Evolutionary conservation across 2,329 filamentous ascomycete species (phyloP), one percentile per base, ranked within the genome.

Genomic region (Scedosporium dehoogii): DNA sequence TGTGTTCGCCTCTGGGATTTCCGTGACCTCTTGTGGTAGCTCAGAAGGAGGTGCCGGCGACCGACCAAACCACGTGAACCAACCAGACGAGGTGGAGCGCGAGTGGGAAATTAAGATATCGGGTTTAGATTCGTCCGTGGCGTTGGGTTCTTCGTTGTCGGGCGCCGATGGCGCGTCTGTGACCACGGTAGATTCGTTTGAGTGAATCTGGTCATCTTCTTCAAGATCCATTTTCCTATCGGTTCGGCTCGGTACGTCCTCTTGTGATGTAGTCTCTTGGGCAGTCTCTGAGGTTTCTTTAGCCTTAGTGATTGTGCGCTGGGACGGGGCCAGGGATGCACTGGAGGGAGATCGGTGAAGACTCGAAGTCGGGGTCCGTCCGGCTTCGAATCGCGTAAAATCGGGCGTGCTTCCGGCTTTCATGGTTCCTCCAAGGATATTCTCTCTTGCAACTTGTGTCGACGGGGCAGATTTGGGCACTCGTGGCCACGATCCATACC

Each of bases 401-500:
- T 85, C 81, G 3, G 79, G 73, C 1, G 74, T 67, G 7, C 74
- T 74, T n/a, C 69, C 73, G 1, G 81, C 73, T 63, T 77, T 78
- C 58, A 79, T 71, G 2, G 81, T 84, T 58, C 79, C 82, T 33
- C 83, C 85, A 56, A 83, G 72, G 29, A 87, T 86, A 12, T 81
- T 84, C 70, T 88, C 85, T 65, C 78, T 79, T 3, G 83, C 83
- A 55, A 88, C 74, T 60, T 84, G 82, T 5, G 81, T 86, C 7
- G 84, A 87, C 29, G 85, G 78, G 16, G 76, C 73, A 6, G 84
- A 81, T 68, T 87, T 87, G 33, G 79, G 74, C 41, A 73, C 70
- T 64, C 81, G 76, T 18, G 83, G 81, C 82, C 82, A 86, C 18
- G 84, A 83, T 61, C 83, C 82, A 70, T 87, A 87, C 85, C 84